Base-by-base conservation (phyloP, 2,329 filamentous ascomycete genomes). In the Penicillium janthinellum region DNA sequence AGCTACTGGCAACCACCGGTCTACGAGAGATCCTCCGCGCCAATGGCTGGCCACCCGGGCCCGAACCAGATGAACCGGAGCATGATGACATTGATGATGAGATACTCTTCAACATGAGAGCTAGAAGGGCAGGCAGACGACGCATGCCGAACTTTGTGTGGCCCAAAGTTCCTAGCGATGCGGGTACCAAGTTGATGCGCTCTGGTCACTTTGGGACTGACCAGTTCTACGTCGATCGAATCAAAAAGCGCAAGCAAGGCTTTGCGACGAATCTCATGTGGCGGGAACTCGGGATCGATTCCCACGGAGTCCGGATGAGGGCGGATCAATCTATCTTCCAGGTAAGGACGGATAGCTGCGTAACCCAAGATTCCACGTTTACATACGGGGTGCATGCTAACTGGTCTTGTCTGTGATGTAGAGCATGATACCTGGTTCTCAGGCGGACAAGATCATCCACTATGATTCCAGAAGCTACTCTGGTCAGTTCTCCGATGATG, bases 401-500 rank as follows among this genome's bases (percentile, higher is more conserved):
- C 11, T 54, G 25, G 28, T 10, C 20, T 22, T 47, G 11, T 10
- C 6, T 8, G 22, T 25, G 12, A 37, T 51, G 12, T 71, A 95
- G 84, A 84, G 84, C 34, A 83, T 96, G 79, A 87, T 97, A 59
- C 94, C 95, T 0, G 84, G 85, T 2, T 89, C 88, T 0, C 84
- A 85, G 25, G 89, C 92, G 0, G 94, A 98, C 71, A 90, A 90
- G 70, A 90, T 96, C 62, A 89, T 98, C 62, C 90, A 96, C 70
- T 96, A 93, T 72, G 86, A 93, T 57, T 84, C 89, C 5, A 88
- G 91, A 42, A 93, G 95, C 55, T 98, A 98, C 72, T 96, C 92
- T 3, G 95, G 95, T 1, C 94, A 98, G 73, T 99, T 98, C 74
- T 96, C 92, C 0, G 91, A 96, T 65, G 95, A 99, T 69, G 95